Evolutionary conservation across 768 basidiomycete genomes (phyloP), one percentile per base, ranked within the genome.

Genomic region (Lyophyllum atratum): DNA sequence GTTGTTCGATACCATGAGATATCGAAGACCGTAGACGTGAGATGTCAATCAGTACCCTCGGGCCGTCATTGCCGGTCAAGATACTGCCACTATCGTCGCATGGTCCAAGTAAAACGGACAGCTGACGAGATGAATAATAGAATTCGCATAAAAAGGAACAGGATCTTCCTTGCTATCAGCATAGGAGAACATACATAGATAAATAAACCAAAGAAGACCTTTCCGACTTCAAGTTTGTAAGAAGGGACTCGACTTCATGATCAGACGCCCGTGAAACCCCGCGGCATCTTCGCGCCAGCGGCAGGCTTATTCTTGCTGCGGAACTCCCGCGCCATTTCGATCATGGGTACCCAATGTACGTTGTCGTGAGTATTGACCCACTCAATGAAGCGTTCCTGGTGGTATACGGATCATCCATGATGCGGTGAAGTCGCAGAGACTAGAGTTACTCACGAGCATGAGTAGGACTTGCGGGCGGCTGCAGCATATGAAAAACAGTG

Each of bases 291-390:
- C 1, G 85, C 85, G 10, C 79, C 81, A 15, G 72, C 55, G 0
- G 74, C 71, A 0, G 84, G 80, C 26, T 76, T 67, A 46, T 76
- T 78, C 61, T 81, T 82, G 21, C 71, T 72, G 56, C 86, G 79
- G 65, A 88, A 87, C 31, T 85, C 85, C 45, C 77, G 71, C 15
- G 82, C 81, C 80, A 90, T 86, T 56, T 87, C 83, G 59, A 81
- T 78, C 82, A 89, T 82, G 11, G 85, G 82, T 25, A 85, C 86
- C 85, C 86, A 90, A 54, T 89, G 77, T 3, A 90, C 81, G 47
- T 84, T 80, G 15, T 84, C 82, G 65, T 89, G 87, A 4, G 80
- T 81, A 64, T 89, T 87, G 39, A 90, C 74, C 85, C 86, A 89
- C 63, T 88, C 84, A 59, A 90, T 88, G 69, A 89, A 87, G 43